Evolutionary conservation across 108 stramenopile species (phyloP).

Genomic region (Fistulifera solaris): DNA sequence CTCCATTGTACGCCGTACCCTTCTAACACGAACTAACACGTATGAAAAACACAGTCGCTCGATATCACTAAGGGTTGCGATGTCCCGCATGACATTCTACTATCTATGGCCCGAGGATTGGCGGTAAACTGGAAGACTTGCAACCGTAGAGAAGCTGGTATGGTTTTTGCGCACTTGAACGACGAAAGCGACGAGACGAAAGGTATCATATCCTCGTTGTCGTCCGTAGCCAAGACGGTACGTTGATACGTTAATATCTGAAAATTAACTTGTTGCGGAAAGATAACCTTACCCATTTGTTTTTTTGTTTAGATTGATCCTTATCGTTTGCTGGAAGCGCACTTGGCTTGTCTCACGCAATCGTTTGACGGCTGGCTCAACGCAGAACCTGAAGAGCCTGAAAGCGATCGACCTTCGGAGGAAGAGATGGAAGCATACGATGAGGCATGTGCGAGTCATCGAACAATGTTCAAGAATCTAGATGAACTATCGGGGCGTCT

Average conservation of each 20-base stretch:
- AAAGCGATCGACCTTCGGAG: constrained; percentile 52
- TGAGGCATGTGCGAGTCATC: constrained; percentile 24
- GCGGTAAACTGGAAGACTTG: constrained; percentile 56
- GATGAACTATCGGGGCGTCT: not conserved
- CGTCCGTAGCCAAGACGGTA: constrained; percentile 52
- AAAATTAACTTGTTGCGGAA: constrained; percentile 1
- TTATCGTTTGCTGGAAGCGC: constrained; percentile 64
- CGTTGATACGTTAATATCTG: not conserved
- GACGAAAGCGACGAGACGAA: constrained; percentile 38
- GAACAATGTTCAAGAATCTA: not conserved
- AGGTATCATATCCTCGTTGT: constrained; percentile 31
- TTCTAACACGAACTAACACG: not conserved
- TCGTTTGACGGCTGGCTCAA: constrained; percentile 69
- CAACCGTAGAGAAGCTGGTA: constrained; percentile 75
- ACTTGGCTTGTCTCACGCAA: constrained; percentile 74
- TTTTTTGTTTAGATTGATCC: constrained; percentile 1
- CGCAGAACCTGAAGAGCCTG: constrained; percentile 56
- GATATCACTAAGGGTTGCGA: constrained; percentile 18
- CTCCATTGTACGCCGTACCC: not conserved
- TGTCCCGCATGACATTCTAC: constrained; percentile 14
- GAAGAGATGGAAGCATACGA: constrained; percentile 59
- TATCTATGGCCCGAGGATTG: constrained; percentile 56
- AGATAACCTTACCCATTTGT: not conserved
- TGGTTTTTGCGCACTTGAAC: constrained; percentile 49
- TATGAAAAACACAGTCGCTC: constrained; percentile 23